phyloP scores from a whole-genome alignment of 306 rosid genomes.

The Hippophae gyantsensis region DNA sequence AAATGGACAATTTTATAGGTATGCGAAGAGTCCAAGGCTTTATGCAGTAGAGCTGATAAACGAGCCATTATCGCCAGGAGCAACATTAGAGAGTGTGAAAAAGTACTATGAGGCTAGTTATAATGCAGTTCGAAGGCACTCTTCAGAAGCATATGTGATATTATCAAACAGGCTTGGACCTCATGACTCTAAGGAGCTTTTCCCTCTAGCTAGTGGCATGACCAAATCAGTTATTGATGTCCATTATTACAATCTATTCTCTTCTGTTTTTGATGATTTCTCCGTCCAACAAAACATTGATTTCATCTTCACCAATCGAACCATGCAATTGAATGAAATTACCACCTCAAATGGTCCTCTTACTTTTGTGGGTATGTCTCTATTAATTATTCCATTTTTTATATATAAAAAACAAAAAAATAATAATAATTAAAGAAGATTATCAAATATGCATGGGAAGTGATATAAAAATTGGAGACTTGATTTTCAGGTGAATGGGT shows the following conservation, averaged over 20 bases:
- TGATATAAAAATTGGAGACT: not conserved
- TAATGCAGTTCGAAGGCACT: slow-evolving; percentile 48
- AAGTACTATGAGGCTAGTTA: slow-evolving; percentile 59
- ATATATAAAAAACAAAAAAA: too few species aligned
- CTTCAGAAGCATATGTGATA: slow-evolving; percentile 36
- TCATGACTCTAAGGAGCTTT: slow-evolving; percentile 35
- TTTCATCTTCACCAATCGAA: slow-evolving; percentile 38
- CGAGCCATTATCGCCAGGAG: slow-evolving; percentile 60
- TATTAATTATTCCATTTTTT: not conserved
- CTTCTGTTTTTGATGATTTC: slow-evolving; percentile 19
- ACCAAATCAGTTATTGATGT: slow-evolving; percentile 46
- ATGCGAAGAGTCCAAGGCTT: slow-evolving; percentile 41
- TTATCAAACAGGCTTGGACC: slow-evolving; percentile 49
- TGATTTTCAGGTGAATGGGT: slow-evolving; percentile 58
- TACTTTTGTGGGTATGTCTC: slow-evolving; percentile 48
- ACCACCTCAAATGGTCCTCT: slow-evolving; percentile 73
- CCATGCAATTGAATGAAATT: slow-evolving; percentile 28
- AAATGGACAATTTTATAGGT: slow-evolving; percentile 25
- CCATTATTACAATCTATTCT: slow-evolving; percentile 60
- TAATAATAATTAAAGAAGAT: too few species aligned
- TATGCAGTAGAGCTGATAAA: slow-evolving; percentile 66
- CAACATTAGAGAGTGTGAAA: slow-evolving; percentile 30
- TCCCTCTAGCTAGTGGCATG: slow-evolving; percentile 42
- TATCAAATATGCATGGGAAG: too few species aligned
- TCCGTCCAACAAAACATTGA: slow-evolving; percentile 53